Percentiles rank a stretch among this genome's conserved stretches.
phyloP scores from a whole-genome alignment of 1,139 yeast genomes.

The Geotrichum siamense region DNA sequence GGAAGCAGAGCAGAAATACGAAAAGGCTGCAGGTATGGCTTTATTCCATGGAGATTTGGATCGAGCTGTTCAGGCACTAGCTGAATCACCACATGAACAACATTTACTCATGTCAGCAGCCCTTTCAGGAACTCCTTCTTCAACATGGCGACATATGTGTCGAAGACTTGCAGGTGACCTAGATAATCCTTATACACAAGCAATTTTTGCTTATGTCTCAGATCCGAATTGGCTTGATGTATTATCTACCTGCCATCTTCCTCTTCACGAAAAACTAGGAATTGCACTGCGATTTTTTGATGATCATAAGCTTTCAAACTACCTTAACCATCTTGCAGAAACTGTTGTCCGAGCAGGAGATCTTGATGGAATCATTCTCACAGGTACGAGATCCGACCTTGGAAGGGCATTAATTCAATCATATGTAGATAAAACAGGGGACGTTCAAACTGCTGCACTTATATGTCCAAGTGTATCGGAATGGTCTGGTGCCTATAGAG shows the following conservation, averaged over 20 bases:
- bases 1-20: constrained; percentile 54
- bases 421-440: constrained; percentile 83
- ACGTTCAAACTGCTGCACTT: constrained; percentile 86
- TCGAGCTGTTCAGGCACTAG: constrained; percentile 67
- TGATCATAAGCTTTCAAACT: constrained; percentile 51
- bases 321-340: constrained; percentile 62
- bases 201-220: constrained; percentile 87
- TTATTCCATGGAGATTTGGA: constrained; percentile 86
- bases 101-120: constrained; percentile 84
- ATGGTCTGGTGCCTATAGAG: constrained; percentile 67
- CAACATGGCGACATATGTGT: constrained; percentile 81
- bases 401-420: constrained; percentile 67
- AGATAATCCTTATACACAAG: constrained; percentile 83
- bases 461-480: constrained; percentile 65
- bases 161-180: constrained; percentile 78
- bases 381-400: constrained; percentile 68
- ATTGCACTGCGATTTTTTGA: constrained; percentile 81
- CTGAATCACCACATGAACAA: constrained; percentile 51
- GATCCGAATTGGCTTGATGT: constrained; percentile 98
- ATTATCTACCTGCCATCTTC: constrained; percentile 79
- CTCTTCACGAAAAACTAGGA: constrained; percentile 80
- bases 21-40: constrained; percentile 98
- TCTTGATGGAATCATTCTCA: constrained; percentile 79
- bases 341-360: constrained; percentile 73
- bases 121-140: constrained; percentile 80